Evolutionary conservation across 192 early-diverging fungal species (phyloP).

Genomic region (Linnemannia zychae): DNA sequence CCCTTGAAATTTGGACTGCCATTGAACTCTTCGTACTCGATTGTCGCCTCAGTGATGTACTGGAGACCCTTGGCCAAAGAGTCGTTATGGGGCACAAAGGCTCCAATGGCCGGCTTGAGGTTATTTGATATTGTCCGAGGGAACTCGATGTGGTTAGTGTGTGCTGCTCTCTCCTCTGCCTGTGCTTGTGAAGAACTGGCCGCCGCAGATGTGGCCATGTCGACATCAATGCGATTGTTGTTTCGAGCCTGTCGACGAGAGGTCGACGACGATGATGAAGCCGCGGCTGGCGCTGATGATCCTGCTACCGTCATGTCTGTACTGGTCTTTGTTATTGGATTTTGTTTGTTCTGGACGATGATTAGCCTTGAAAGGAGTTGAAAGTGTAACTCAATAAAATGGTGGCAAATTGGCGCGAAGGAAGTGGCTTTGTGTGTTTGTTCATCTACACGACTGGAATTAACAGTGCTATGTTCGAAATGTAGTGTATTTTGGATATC

Average conservation of each 20-base stretch:
- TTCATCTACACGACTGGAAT: no score
- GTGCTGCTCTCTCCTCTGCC: background rate
- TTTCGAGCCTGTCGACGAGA: background rate
- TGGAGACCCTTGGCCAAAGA: conserved; percentile 31
- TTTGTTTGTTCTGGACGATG: background rate
- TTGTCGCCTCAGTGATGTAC: conserved; percentile 28
- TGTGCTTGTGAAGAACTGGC: conserved; percentile 11
- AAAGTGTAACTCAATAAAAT: conserved; percentile 2
- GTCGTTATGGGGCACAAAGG: conserved; percentile 30
- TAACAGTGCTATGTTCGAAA: no score
- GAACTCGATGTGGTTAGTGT: background rate
- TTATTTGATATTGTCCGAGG: conserved; percentile 18
- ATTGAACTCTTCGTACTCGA: conserved; percentile 48
- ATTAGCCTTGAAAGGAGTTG: background rate
- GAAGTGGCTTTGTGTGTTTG: background rate
- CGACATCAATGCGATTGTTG: background rate
- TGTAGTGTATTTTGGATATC: background rate
- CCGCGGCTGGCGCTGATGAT: conserved; percentile 13
- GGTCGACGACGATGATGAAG: background rate
- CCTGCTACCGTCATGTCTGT: conserved; percentile 27
- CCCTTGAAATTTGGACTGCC: conserved; percentile 19
- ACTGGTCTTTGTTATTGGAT: no score
- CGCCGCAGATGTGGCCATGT: background rate
- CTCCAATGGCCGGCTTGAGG: conserved; percentile 18
- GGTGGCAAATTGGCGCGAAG: conserved; percentile 27